Percentiles rank a stretch among this genome's conserved stretches.
phyloP scores from a whole-genome alignment of 306 rosid genomes.

The Cicer yamashitae region DNA sequence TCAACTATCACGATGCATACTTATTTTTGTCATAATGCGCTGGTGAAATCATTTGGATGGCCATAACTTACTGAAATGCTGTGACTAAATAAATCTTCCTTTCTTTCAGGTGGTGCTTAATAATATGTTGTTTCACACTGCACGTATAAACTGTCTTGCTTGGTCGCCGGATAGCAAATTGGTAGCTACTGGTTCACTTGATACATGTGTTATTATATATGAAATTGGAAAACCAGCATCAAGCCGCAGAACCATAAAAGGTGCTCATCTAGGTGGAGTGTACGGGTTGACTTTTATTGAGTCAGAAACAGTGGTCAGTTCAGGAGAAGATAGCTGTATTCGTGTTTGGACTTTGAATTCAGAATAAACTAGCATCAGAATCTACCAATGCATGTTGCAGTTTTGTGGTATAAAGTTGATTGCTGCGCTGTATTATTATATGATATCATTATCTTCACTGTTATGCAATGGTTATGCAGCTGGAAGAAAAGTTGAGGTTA shows the following conservation, averaged over 20 bases:
- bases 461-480: conserved; percentile 28
- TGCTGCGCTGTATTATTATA: conserved; percentile 12
- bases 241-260: conserved; percentile 80
- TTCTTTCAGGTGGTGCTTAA: conserved; percentile 83
- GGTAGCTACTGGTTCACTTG: conserved; percentile 95
- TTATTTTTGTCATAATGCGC: neutral
- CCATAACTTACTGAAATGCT: conserved; percentile 21
- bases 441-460: conserved; percentile 25
- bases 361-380: conserved; percentile 47
- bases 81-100: conserved; percentile 12
- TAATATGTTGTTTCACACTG: conserved; percentile 89
- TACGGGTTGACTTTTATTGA: conserved; percentile 82
- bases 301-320: conserved; percentile 68
- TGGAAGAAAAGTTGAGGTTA: conserved; percentile 29
- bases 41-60: too few species aligned
- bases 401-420: conserved; percentile 37
- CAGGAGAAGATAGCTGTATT: conserved; percentile 93
- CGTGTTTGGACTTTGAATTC: conserved; percentile 80
- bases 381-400: conserved; percentile 42
- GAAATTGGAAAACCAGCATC: conserved; percentile 91
- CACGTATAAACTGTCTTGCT: conserved; percentile 89
- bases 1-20: conserved; percentile 20
- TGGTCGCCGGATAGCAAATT: conserved; percentile 93
- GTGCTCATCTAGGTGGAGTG: conserved; percentile 95
- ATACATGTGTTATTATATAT: conserved; percentile 81